phyloP scores from a whole-genome alignment of 2,329 filamentous ascomycete species.

The Leptographium radiaticola region DNA sequence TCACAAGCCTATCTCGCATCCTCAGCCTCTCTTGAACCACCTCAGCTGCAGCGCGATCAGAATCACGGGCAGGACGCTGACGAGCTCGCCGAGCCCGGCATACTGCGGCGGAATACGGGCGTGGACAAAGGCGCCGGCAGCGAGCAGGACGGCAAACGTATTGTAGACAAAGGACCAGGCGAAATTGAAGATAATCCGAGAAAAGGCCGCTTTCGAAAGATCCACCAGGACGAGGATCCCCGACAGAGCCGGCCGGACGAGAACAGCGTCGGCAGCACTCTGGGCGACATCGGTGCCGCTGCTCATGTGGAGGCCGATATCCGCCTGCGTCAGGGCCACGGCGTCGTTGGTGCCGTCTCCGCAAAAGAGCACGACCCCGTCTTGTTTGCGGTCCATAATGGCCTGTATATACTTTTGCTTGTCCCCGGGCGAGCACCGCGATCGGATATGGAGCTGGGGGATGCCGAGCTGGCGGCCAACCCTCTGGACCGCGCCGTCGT shows the following conservation, averaged over 20 bases:
- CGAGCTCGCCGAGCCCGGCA: slow-evolving; percentile 59
- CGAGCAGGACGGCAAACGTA: slow-evolving; percentile 51
- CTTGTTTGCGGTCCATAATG: too few relatives aligned
- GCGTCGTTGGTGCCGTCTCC: slow-evolving; percentile 76
- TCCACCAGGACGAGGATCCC: slow-evolving; percentile 47
- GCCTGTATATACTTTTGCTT: slow-evolving; percentile 32
- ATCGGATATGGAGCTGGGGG: slow-evolving; percentile 21
- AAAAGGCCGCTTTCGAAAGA: slow-evolving; percentile 29
- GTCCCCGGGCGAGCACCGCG: slow-evolving; percentile 30
- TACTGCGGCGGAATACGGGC: slow-evolving; percentile 42
- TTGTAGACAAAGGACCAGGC: slow-evolving; percentile 61
- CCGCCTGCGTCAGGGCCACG: slow-evolving; percentile 55
- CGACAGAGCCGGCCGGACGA: slow-evolving; percentile 42
- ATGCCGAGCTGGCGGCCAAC: slow-evolving; percentile 29
- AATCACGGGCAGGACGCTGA: slow-evolving; percentile 61
- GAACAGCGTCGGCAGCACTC: slow-evolving; percentile 54
- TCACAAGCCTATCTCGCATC: not conserved
- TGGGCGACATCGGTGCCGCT: slow-evolving; percentile 42
- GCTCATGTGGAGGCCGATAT: slow-evolving; percentile 58
- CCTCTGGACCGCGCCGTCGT: slow-evolving; percentile 28
- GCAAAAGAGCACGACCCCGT: slow-evolving; percentile 27
- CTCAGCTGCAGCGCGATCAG: slow-evolving; percentile 36
- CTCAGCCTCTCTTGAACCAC: slow-evolving; percentile 18
- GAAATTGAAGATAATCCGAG: slow-evolving; percentile 54
- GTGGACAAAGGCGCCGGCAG: slow-evolving; percentile 44